Conservation (phyloP, 2,329 filamentous ascomycete species). For the Colletotrichum neosansevieriae region DNA sequence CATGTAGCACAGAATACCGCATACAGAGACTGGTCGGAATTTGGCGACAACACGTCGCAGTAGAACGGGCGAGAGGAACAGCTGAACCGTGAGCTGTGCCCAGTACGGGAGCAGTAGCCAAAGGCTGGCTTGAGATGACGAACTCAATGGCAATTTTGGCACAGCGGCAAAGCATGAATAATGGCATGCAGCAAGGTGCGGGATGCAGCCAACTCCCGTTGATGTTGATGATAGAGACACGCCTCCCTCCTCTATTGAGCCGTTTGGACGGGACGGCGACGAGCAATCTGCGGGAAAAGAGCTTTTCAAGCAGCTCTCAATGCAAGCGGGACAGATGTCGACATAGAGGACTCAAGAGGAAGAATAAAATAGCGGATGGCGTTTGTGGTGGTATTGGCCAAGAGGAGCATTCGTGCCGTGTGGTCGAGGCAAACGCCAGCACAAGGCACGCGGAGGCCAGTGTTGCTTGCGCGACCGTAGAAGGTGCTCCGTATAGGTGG, state of each 20-base stretch:
- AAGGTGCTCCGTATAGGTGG: neutral
- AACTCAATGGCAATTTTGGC: slow-evolving; percentile 12
- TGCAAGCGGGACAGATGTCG: neutral
- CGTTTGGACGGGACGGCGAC: slow-evolving; percentile 5
- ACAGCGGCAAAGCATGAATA: slow-evolving; percentile 9
- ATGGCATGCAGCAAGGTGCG: slow-evolving; percentile 22
- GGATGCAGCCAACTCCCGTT: slow-evolving; percentile 27
- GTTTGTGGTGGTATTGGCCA: slow-evolving; percentile 11
- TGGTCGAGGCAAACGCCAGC: neutral
- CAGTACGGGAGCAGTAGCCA: slow-evolving; percentile 20
- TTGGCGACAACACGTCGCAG: too few species aligned
- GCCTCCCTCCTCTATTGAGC: neutral
- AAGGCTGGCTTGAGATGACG: slow-evolving; percentile 8
- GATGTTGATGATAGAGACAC: slow-evolving; percentile 1
- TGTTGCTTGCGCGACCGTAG: slow-evolving; percentile 17
- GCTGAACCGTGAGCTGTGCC: slow-evolving; percentile 33
- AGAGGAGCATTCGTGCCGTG: neutral
- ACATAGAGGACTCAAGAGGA: neutral
- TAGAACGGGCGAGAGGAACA: slow-evolving; percentile 9
- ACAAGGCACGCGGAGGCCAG: slow-evolving; percentile 8
- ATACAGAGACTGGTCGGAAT: neutral
- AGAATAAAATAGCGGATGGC: neutral
- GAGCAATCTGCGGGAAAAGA: slow-evolving; percentile 17
- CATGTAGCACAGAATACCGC: neutral
- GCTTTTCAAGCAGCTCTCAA: neutral